A percentile compares a stretch with the other conserved stretches of the same genome.
Conservation (phyloP, 495 filamentous ascomycete species). For the Opeltia flavorubescens region DNA sequence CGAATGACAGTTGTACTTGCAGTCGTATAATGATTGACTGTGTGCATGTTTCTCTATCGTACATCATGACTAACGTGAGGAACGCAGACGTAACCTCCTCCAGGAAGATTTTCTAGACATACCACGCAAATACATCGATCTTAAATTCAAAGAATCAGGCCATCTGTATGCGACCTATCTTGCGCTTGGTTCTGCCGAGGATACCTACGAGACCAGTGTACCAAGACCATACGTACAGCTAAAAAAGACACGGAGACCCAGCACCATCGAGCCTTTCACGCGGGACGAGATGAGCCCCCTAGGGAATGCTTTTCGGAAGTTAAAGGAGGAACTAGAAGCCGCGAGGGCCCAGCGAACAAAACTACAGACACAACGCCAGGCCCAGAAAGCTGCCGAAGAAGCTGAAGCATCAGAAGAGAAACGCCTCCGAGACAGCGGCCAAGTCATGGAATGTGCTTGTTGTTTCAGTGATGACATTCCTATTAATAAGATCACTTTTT, state of each 20-base stretch:
- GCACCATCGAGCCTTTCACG: conserved; percentile 7
- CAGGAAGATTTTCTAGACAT: conserved; percentile 32
- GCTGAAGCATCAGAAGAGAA: conserved; percentile 28
- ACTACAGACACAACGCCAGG: conserved; percentile 6
- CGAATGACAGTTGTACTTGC: background rate
- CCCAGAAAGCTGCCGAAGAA: conserved; percentile 19
- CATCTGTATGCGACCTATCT: conserved; percentile 31
- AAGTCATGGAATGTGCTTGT: conserved; percentile 49
- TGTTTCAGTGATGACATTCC: conserved; percentile 57
- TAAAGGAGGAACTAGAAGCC: conserved; percentile 21
- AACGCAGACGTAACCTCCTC: conserved; percentile 24
- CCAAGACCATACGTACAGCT: conserved; percentile 22
- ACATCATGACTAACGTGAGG: background rate
- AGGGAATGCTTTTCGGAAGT: conserved; percentile 12
- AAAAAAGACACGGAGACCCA: conserved; percentile 10
- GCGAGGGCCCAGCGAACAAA: conserved; percentile 18
- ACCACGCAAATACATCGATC: conserved; percentile 31
- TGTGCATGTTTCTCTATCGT: background rate
- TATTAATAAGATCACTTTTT: conserved; percentile 52
- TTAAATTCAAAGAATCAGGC: conserved; percentile 22
- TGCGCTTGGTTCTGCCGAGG: conserved; percentile 27
- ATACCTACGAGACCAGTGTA: conserved; percentile 15
- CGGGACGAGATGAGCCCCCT: conserved; percentile 14
- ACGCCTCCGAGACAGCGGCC: conserved; percentile 23
- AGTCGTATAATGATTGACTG: background rate